phyloP scores from a whole-genome alignment of 2,329 filamentous ascomycete species.

The Pseudogymnoascus sp. region DNA sequence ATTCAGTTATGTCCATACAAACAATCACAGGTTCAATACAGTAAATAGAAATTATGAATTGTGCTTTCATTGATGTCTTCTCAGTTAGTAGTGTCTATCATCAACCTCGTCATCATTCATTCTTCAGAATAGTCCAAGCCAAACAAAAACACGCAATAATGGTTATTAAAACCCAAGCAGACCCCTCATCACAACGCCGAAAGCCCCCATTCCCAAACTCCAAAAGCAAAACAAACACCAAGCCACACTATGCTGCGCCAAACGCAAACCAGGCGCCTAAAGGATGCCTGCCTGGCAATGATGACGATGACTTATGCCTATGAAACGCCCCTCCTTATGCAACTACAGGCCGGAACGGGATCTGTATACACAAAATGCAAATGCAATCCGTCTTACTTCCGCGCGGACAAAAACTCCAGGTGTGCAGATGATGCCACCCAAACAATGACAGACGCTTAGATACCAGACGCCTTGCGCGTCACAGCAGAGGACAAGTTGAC shows the following conservation, averaged over 20 bases:
- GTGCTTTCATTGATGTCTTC: conserved; percentile 10
- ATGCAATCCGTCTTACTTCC: not conserved
- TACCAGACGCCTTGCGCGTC: conserved; percentile 26
- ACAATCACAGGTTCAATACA: not conserved
- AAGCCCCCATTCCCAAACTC: not conserved
- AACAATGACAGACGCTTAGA: conserved; percentile 18
- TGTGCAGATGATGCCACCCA: not conserved
- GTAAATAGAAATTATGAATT: conserved; percentile 3
- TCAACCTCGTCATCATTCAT: conserved; percentile 10
- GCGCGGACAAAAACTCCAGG: conserved; percentile 16
- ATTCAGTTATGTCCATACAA: not conserved
- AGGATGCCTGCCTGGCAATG: not conserved
- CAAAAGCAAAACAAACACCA: not conserved
- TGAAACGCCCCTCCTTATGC: not conserved
- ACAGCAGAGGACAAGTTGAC: conserved; percentile 31
- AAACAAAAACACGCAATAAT: not conserved
- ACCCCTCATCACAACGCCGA: not conserved
- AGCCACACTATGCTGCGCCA: not conserved
- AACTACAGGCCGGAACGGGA: not conserved
- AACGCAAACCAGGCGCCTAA: not conserved
- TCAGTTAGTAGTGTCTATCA: conserved; percentile 9
- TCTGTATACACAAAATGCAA: conserved; percentile 2
- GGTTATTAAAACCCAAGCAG: not conserved
- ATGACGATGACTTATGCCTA: not conserved
- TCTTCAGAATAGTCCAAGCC: not conserved